These are phyloP conservation scores for Exserohilum rostratum DNA, from an alignment of 2,329 filamentous ascomycete species.

Conservation along the genomic window DNA sequence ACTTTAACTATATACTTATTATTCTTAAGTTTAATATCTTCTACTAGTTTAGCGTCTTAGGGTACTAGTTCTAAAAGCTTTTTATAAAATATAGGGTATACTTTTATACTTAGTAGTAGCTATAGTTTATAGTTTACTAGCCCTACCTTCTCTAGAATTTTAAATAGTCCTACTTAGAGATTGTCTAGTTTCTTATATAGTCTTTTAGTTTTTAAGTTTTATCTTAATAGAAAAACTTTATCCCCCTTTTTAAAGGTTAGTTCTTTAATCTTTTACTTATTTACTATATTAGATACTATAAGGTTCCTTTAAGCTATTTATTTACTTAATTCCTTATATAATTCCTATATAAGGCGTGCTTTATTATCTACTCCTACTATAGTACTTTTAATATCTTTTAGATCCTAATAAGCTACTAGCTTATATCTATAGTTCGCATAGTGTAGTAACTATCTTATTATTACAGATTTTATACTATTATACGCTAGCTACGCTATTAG, in stretches of 20 bases:
- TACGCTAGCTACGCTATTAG: background rate
- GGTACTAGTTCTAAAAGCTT: background rate
- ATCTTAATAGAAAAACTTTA: background rate
- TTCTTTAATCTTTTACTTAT: conserved; percentile 1
- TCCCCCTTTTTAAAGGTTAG: conserved; percentile 2
- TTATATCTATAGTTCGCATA: background rate
- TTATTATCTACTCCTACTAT: background rate
- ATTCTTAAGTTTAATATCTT: background rate
- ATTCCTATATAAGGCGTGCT: background rate
- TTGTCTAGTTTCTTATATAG: background rate
- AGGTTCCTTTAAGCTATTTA: background rate
- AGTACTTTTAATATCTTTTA: background rate
- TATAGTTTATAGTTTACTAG: background rate
- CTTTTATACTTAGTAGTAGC: background rate
- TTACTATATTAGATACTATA: background rate
- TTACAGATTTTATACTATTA: background rate
- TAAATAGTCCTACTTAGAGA: background rate
- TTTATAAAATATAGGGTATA: conserved; percentile 5
- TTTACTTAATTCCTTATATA: background rate
- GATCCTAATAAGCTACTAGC: background rate
- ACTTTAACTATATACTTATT: background rate
- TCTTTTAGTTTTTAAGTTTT: background rate
- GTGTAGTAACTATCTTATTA: background rate
- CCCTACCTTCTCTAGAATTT: background rate
- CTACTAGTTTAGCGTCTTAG: background rate